Evolutionary conservation across 2,329 filamentous ascomycete genomes (phyloP).

Genomic region (Lasiodiplodia sp.): DNA sequence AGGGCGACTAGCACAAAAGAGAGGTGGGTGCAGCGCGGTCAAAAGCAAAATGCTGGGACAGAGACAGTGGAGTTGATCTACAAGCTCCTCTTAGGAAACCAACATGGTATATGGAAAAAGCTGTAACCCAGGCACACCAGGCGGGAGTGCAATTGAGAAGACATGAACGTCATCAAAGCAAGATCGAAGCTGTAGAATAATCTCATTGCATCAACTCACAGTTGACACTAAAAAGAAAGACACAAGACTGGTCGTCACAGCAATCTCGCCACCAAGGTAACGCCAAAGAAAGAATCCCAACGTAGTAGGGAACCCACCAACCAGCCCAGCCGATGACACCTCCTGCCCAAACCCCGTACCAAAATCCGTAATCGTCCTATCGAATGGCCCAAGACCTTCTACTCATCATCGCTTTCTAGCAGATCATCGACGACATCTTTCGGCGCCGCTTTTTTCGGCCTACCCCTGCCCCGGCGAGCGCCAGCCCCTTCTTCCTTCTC

Average conservation of each 20-base stretch:
- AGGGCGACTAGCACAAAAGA: too few relatives aligned
- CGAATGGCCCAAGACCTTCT: not conserved
- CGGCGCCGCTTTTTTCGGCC: constrained; percentile 16
- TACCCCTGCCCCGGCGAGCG: constrained; percentile 1
- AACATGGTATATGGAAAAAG: too few relatives aligned
- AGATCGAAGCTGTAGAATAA: not conserved
- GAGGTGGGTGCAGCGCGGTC: too few relatives aligned
- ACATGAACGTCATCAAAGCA: not conserved
- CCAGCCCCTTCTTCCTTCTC: not conserved
- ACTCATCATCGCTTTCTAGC: constrained; percentile 28
- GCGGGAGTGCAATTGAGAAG: too few relatives aligned
- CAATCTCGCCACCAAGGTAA: not conserved
- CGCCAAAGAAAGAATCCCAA: not conserved
- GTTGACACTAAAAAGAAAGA: not conserved
- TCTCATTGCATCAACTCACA: not conserved
- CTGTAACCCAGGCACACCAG: too few relatives aligned
- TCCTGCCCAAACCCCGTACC: not conserved
- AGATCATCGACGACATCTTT: constrained; percentile 29
- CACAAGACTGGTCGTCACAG: not conserved
- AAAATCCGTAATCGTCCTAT: not conserved
- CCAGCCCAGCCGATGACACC: not conserved
- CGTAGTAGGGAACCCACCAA: not conserved
- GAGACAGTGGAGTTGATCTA: too few relatives aligned
- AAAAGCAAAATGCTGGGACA: too few relatives aligned
- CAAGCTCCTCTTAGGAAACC: too few relatives aligned